A percentile compares a stretch with the other conserved stretches of the same genome.
Conservation (phyloP, 2,329 filamentous ascomycete genomes). For the Cordyceps militaris region DNA sequence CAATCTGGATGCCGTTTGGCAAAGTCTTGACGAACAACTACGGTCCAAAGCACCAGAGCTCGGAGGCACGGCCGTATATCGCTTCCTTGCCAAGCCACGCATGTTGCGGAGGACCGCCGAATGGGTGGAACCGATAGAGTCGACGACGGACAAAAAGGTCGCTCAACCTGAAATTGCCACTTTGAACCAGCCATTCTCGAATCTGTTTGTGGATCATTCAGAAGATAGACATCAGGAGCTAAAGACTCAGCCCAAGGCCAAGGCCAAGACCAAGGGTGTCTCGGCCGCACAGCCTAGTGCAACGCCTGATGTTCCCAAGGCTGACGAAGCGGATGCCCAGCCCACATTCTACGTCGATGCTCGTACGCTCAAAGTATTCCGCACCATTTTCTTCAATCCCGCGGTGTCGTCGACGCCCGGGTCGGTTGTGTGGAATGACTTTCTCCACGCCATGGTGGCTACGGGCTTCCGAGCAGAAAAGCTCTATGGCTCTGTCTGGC, state of each 20-base stretch:
- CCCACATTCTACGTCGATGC: conserved; percentile 23
- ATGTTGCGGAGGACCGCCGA: conserved; percentile 40
- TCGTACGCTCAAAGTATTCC: conserved; percentile 29
- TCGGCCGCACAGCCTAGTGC: not conserved
- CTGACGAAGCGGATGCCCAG: not conserved
- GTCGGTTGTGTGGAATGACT: conserved; percentile 47
- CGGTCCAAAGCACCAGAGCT: not conserved
- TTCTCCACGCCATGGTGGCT: conserved; percentile 43
- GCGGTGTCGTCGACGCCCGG: conserved; percentile 31
- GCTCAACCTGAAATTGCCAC: not conserved
- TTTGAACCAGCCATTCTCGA: conserved; percentile 20
- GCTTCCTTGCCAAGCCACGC: conserved; percentile 27
- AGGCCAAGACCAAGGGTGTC: not conserved
- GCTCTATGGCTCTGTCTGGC: conserved; percentile 55
- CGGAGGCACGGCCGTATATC: conserved; percentile 22
- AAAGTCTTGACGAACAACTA: conserved; percentile 21
- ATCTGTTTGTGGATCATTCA: conserved; percentile 12
- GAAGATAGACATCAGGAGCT: not conserved
- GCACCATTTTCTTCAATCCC: conserved; percentile 36
- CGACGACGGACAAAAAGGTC: not conserved
- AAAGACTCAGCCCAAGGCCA: not conserved
- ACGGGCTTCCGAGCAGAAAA: conserved; percentile 48
- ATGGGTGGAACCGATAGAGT: conserved; percentile 34
- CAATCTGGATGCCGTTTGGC: conserved; percentile 42
- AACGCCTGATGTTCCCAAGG: not conserved